Evolutionary conservation across 2,329 filamentous ascomycete species (phyloP).

Genomic region (Monilinia fructicola): DNA sequence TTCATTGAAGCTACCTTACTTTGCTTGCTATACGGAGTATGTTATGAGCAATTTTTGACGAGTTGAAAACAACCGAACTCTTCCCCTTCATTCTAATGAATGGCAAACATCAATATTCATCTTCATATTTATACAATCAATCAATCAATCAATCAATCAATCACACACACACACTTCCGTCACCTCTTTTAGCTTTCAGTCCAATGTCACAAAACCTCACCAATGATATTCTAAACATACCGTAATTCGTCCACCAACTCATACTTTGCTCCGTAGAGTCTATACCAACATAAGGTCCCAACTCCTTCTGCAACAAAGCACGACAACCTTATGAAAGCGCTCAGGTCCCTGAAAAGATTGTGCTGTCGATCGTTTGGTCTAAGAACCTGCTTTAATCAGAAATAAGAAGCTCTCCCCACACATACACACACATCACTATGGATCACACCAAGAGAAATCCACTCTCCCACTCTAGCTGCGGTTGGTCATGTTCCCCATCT

Average conservation of each 20-base stretch:
- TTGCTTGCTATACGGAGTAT: too few species aligned
- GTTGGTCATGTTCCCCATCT: constrained; percentile 17
- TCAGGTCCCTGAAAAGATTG: constrained; percentile 14
- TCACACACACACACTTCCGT: too few species aligned
- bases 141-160: too few species aligned
- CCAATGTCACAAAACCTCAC: not conserved
- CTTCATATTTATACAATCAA: too few species aligned
- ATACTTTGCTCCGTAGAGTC: too few species aligned
- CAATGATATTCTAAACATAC: not conserved
- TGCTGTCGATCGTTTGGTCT: constrained; percentile 5
- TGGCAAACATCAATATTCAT: not conserved
- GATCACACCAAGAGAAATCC: constrained; percentile 8
- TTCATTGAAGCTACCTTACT: too few species aligned
- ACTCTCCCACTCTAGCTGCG: not conserved
- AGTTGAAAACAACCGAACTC: not conserved
- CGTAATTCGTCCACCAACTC: too few species aligned
- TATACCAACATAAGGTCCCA: too few species aligned
- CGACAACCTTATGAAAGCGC: not conserved
- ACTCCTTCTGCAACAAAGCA: too few species aligned
- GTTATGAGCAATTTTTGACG: too few species aligned
- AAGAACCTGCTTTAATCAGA: constrained; percentile 1
- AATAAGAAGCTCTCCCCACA: constrained; percentile 16
- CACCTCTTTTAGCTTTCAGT: not conserved
- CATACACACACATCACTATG: not conserved
- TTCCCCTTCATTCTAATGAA: not conserved